Evolutionary conservation across 345 rosid genomes (phyloP).

Genomic region (Eucalyptus fibrosa): DNA sequence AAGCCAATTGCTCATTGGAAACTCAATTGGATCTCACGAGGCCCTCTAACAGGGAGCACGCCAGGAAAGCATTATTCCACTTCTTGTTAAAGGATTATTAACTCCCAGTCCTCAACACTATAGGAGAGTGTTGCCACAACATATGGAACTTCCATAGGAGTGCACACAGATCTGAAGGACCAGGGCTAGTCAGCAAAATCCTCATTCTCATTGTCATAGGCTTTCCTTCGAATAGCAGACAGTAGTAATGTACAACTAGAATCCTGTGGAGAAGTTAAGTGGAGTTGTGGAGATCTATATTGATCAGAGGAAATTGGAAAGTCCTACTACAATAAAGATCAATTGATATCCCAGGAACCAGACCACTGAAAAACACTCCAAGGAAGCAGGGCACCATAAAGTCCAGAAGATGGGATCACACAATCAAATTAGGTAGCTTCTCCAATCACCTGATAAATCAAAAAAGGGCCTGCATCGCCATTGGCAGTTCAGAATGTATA

Average conservation of each 20-base stretch:
- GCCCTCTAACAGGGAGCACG: not conserved
- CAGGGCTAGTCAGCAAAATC: not conserved
- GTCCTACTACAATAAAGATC: not conserved
- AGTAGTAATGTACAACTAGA: not conserved
- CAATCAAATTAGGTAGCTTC: conserved; percentile 14
- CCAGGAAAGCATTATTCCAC: not conserved
- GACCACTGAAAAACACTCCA: conserved; percentile 4
- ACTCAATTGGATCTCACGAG: not conserved
- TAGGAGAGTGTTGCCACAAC: not conserved
- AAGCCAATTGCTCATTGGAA: not conserved
- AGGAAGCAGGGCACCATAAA: conserved; percentile 10
- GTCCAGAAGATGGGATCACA: conserved; percentile 9
- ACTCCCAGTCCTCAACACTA: not conserved
- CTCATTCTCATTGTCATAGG: not conserved
- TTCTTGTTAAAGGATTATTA: not conserved
- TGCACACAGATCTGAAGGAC: not conserved
- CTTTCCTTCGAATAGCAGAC: not conserved
- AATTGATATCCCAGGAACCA: not conserved
- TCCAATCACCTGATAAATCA: conserved; percentile 19
- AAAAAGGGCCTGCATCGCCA: conserved; percentile 38
- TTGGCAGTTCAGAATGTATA: conserved; percentile 20
- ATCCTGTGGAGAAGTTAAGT: not conserved
- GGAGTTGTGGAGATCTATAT: not conserved
- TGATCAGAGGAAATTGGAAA: not conserved
- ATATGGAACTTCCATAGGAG: not conserved